Base-by-base conservation (phyloP, 306 rosid genomes). In the Vicia villosa region DNA sequence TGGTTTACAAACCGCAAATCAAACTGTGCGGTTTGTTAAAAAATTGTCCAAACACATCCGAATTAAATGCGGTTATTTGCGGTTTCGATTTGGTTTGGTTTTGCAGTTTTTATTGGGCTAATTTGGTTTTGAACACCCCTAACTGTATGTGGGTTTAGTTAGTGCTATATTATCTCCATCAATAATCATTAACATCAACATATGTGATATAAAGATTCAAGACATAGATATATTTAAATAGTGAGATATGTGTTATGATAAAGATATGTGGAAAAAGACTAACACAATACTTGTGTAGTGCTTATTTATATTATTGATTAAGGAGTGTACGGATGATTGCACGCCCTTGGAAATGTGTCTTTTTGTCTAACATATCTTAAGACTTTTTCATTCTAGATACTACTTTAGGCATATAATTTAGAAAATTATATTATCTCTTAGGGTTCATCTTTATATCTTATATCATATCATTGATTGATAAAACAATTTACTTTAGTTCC, bases 251-350 rank as follows among this genome's bases (percentile, higher is more conserved):
- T 11, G 10, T 11, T 17, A 37, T 21, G 38, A 56, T 61, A 17
- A 37, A 20, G 16, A 61, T 37, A 5, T 2, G 32, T 10, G 3
- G 28, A 26, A 26, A 50, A 61, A 61, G 46, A 37, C 47, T 37
- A 37, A 16, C 16, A 61, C 17, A 32, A 9, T 59, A 34, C 26
- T 57, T 30, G 7, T 50, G 56, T 49, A 9, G 56, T 50, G 14
- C 15, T 54, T 22, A 47, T 19, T 19, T 20, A 19, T 20, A 20
- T 19, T 51, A 20, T 51, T 9, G 6, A 26, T 26, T 7, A 56
- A 19, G 19, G 40, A 14, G 13, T 32, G 65, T 59, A 16, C 10
- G 66, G 66, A 4, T 59, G 66, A 32, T 61, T 61, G 16, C 66
- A 61, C 30, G 17, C 28, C 15, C n/a, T n/a, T 36, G 9, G 16